Conservation (phyloP, 768 basidiomycete species). For the Trametes cinnabarina region DNA sequence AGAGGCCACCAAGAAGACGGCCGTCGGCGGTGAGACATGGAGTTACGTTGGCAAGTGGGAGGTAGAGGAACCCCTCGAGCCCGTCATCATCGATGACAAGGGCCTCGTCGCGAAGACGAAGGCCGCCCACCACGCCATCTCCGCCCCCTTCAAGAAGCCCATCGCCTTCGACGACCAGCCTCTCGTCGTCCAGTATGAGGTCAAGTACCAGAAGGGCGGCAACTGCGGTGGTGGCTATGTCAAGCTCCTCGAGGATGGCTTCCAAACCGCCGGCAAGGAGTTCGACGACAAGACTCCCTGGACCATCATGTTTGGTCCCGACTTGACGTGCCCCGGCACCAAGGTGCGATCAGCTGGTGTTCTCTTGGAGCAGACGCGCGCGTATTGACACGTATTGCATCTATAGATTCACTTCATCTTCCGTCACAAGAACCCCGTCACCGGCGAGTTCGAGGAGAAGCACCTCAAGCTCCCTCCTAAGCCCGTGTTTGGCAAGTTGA, state of each 20-base stretch:
- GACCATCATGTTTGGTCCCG: constrained; percentile 98
- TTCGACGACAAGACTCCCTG: constrained; percentile 93
- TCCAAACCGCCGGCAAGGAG: constrained; percentile 90
- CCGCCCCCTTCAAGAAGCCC: constrained; percentile 77
- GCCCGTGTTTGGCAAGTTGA: constrained; percentile 78
- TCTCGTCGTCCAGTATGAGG: constrained; percentile 96
- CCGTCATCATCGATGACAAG: constrained; percentile 80
- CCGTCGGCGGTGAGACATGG: constrained; percentile 93
- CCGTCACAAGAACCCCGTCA: constrained; percentile 93
- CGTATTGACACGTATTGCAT: constrained; percentile 3
- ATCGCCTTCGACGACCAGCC: constrained; percentile 83
- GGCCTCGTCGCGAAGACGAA: constrained; percentile 95
- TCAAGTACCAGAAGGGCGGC: constrained; percentile 98
- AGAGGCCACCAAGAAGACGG: constrained; percentile 96
- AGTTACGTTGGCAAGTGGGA: constrained; percentile 97
- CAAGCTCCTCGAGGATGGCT: constrained; percentile 92
- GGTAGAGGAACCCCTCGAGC: constrained; percentile 82
- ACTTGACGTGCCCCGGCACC: constrained; percentile 88
- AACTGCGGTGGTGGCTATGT: constrained; percentile 99
- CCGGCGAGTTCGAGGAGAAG: constrained; percentile 95
- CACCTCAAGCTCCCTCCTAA: constrained; percentile 81
- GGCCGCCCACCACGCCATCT: constrained; percentile 98
- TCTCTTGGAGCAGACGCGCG: neutral
- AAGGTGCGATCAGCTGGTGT: constrained; percentile 52
- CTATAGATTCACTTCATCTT: constrained; percentile 95